These are phyloP conservation scores for Macadamia tetraphylla DNA, from an alignment of 164 flowering plant species.

Conservation along the genomic window DNA sequence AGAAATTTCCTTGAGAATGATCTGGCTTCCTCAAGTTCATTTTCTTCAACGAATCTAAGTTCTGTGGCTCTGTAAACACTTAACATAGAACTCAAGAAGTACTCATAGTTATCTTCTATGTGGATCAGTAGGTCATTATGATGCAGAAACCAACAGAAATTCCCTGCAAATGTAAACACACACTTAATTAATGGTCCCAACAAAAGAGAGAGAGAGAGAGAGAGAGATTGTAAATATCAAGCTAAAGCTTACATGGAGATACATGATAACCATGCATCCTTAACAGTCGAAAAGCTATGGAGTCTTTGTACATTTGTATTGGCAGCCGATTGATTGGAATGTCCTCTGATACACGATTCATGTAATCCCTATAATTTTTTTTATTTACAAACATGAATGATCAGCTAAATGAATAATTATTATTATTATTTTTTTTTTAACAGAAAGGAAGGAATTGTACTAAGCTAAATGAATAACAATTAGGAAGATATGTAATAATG, in stretches of 20 bases:
- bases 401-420: not conserved
- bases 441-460: too few relatives aligned
- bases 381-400: not conserved
- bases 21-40: slow-evolving; percentile 28
- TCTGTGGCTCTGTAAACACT: slow-evolving; percentile 37
- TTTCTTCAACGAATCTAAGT: slow-evolving; percentile 29
- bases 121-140: slow-evolving; percentile 13
- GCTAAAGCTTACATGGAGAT: slow-evolving; percentile 26
- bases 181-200: too few relatives aligned
- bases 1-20: not conserved
- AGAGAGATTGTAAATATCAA: not conserved
- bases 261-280: slow-evolving; percentile 34
- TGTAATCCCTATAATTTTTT: slow-evolving; percentile 19
- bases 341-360: not conserved
- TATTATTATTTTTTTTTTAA: not conserved
- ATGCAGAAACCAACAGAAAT: slow-evolving; percentile 30
- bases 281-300: slow-evolving; percentile 36
- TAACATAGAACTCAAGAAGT: slow-evolving; percentile 19
- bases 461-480: too few relatives aligned
- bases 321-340: slow-evolving; percentile 1
- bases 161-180: slow-evolving; percentile 9
- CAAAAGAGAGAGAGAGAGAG: not conserved
- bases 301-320: slow-evolving; percentile 29
- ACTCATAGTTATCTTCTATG: slow-evolving; percentile 19
- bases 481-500: too few relatives aligned